These are phyloP conservation scores for Jatropha podagrica DNA, from an alignment of 441 rosid species.

Conservation along the genomic window DNA sequence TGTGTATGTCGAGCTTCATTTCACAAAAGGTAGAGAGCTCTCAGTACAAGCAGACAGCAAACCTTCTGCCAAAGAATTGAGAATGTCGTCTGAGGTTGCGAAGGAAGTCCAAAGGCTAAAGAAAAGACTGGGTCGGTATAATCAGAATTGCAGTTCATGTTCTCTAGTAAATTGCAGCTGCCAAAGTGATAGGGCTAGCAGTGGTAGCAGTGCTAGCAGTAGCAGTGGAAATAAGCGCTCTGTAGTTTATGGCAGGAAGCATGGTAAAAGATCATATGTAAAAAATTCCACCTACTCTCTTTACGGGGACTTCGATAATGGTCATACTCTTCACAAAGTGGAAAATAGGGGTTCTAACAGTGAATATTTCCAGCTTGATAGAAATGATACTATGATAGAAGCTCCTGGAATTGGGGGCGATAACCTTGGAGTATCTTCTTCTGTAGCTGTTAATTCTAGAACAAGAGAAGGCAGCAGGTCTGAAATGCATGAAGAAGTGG, in stretches of 20 bases:
- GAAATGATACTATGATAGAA: conserved; percentile 28
- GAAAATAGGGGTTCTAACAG: conserved; percentile 25
- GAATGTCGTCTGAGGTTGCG: conserved; percentile 78
- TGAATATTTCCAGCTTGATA: conserved; percentile 17
- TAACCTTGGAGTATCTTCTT: conserved; percentile 20
- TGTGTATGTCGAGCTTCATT: conserved; percentile 75
- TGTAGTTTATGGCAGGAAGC: conserved; percentile 53
- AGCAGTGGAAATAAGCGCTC: conserved; percentile 49
- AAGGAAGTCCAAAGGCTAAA: conserved; percentile 88
- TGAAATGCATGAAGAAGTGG: conserved; percentile 24
- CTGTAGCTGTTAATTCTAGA: conserved; percentile 20
- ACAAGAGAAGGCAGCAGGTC: conserved; percentile 11
- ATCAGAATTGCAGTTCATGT: conserved; percentile 74
- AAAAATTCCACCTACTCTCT: conserved; percentile 35
- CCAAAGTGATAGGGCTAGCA: conserved; percentile 88
- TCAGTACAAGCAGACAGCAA: conserved; percentile 40
- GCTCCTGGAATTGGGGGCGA: conserved; percentile 14
- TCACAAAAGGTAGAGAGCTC: conserved; percentile 49
- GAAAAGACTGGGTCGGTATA: conserved; percentile 60
- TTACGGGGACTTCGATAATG: conserved; percentile 39
- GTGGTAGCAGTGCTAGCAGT: conserved; percentile 92
- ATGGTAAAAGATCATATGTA: conserved; percentile 46
- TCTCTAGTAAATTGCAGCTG: conserved; percentile 93
- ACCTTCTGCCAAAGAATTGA: conserved; percentile 49
- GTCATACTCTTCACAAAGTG: conserved; percentile 26